phyloP scores from a whole-genome alignment of 2,329 filamentous ascomycete species.

The Xylariaceae sp. region DNA sequence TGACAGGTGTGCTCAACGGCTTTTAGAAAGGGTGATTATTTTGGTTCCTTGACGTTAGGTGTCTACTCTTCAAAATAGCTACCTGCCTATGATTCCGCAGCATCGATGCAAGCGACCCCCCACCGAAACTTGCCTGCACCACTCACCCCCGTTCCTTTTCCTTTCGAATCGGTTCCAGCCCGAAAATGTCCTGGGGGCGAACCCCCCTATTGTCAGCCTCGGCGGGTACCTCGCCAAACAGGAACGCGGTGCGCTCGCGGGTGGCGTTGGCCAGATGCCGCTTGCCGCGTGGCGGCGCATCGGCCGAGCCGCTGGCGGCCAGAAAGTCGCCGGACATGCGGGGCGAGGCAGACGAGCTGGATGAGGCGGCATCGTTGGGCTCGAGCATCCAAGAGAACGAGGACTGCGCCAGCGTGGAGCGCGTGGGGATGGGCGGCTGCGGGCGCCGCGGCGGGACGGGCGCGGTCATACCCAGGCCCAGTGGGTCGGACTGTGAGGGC shows the following conservation, averaged over 20 bases:
- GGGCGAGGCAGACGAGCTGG: conserved; percentile 10
- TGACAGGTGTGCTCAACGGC: too few relatives aligned
- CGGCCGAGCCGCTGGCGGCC: conserved; percentile 22
- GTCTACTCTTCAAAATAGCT: too few relatives aligned
- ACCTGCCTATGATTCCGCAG: too few relatives aligned
- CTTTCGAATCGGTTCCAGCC: conserved; percentile 48
- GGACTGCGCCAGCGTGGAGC: conserved; percentile 63
- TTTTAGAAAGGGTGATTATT: too few relatives aligned
- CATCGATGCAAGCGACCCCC: too few relatives aligned
- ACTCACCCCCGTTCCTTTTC: too few relatives aligned
- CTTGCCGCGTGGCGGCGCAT: conserved; percentile 29
- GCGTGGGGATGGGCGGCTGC: conserved; percentile 44
- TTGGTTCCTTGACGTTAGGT: too few relatives aligned
- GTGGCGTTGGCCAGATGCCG: conserved; percentile 35
- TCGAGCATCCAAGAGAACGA: conserved; percentile 76
- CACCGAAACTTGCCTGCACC: too few relatives aligned
- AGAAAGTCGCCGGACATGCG: conserved; percentile 10
- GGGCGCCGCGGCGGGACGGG: conserved; percentile 16
- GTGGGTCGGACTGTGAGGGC: conserved; percentile 16
- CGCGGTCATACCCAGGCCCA: conserved; percentile 10
- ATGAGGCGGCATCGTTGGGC: conserved; percentile 34
- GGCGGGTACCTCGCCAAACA: conserved; percentile 47
- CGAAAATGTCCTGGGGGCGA: conserved; percentile 45
- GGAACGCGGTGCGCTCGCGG: conserved; percentile 50
- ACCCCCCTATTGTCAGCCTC: conserved; percentile 28